Evolutionary conservation across 75 land plant species (phyloP).

Genomic region (Selaginella moellendorffii): DNA sequence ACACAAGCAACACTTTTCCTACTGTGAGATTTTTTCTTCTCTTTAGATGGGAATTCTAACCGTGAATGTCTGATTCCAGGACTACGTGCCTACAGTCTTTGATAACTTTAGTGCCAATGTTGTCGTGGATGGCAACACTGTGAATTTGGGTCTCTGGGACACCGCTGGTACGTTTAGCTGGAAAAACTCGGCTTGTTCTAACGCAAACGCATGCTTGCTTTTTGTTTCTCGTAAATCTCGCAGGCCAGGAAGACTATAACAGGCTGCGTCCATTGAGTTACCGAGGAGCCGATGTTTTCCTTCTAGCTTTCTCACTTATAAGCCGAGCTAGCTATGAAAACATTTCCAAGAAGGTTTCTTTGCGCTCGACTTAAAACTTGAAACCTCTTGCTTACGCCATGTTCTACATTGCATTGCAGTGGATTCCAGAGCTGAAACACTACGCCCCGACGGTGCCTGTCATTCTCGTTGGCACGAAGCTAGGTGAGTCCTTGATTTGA

Average conservation of each 20-base stretch:
- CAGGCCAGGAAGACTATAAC: slow-evolving; percentile 86
- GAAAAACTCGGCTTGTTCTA: background rate
- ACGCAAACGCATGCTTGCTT: background rate
- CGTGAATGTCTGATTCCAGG: slow-evolving; percentile 21
- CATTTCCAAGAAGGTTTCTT: slow-evolving; percentile 53
- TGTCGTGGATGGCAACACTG: slow-evolving; percentile 42
- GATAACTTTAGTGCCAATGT: slow-evolving; percentile 58
- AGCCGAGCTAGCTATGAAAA: slow-evolving; percentile 84
- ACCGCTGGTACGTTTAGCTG: slow-evolving; percentile 36
- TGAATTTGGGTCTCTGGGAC: slow-evolving; percentile 58
- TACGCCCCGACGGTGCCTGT: slow-evolving; percentile 63
- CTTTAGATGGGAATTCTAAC: too few species aligned
- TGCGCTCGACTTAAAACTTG: background rate
- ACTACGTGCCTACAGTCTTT: slow-evolving; percentile 51
- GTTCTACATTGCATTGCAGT: slow-evolving; percentile 17
- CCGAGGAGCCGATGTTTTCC: slow-evolving; percentile 78
- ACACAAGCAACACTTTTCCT: slow-evolving; percentile 92
- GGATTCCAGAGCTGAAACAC: slow-evolving; percentile 61
- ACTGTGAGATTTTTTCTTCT: slow-evolving; percentile 35
- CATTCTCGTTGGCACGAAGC: slow-evolving; percentile 57
- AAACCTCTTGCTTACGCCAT: background rate
- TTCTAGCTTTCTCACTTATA: slow-evolving; percentile 67
- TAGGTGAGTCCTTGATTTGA: slow-evolving; percentile 18
- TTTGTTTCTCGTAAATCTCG: background rate
- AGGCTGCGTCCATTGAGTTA: slow-evolving; percentile 81